Evolutionary conservation across 305 asterid species (phyloP), one percentile per base, ranked within the genome.

Genomic region (Solanum aculeatissimum): DNA sequence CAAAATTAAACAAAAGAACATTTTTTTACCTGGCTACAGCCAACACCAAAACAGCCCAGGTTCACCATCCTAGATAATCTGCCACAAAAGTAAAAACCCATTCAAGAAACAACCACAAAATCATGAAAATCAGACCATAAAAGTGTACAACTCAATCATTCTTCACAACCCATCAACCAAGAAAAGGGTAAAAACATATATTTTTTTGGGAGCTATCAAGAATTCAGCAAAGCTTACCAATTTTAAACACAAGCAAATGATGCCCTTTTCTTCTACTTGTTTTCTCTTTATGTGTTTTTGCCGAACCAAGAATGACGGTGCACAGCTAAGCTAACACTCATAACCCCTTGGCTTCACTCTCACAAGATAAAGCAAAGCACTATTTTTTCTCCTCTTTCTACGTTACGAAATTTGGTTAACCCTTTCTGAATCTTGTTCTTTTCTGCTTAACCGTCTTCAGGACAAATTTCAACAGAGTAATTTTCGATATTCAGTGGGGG

Each of bases 11-110:
- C 23, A 69, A 60, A 71, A 49, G 70, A 40, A 57, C 55, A 72
- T 27, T 43, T 27, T 35, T 29, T 83, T 88, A 90, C 92, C 92
- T 86, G 77, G 65, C 77, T 25, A 58, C 87, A 89, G 83, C 83
- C 45, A 81, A 82, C 88, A 86, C 62, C 80, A 85, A 88, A 88
- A 80, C 90, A 89, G 18, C 84, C 53, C 21, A 87, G 68, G 51
- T 87, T 90, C 43, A 77, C 89, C 91, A 90, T 90, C 84, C 29
- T 58, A 18, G 80, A 60, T 23, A 60, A 53, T 85, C 83, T 63
- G 83, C 68, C 43, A 66, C 69, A 57, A 57, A 83, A 45, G 40
- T 35, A 47, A 78, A 84, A 58, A 47, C 54, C 42, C 85, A 62
- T 21, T 38, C 53, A 83, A 83, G 43, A 80, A 49, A 55, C 21